Base-by-base conservation (phyloP, 495 filamentous ascomycete genomes). In the Glutinoglossum americanum region DNA sequence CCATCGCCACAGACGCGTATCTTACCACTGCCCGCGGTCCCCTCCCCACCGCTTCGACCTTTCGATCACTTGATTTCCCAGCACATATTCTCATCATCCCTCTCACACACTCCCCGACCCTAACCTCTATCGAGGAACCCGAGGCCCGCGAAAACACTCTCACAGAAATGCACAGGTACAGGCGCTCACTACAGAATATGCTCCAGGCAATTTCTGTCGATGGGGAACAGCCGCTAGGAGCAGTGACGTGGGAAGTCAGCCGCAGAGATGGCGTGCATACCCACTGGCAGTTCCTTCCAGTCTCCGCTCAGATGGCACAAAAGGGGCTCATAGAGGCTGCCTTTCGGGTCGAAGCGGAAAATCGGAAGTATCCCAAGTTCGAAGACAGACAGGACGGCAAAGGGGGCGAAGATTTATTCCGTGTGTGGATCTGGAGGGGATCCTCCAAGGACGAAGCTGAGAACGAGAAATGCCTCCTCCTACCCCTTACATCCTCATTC, bases 201-300 rank as follows among this genome's bases (percentile, higher is more conserved):
- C 68, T 76, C 54, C 69, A 65, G n/a, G 56, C 66, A 23, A 65
- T 66, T 49, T 56, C 57, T 19, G 62, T 67, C 23, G 75, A 71
- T 9, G 69, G 72, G 60, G 67, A 73, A 64, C 69, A 71, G 17
- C 58, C 65, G 59, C 73, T 94, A 3, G 89, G 89, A 28, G 76
- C 84, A 9, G 85, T 97, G 2, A 90, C 88, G 0, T 98, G 87
- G 77, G 90, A 96, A 70, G 82, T 98, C 61, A 86, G 80, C 63
- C 79, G 88, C 19, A 71, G 70, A 1, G 73, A 74, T 11, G 87
- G 87, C 25, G 82, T 96, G 55, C 92, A 98, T 65, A 74, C 78
- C 0, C 92, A 95, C 64, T 96, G 90, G 92, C 92, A 98, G 72
- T 90, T 93, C 63, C 73, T 96, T 32, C 90, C 92, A 1, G 75